Conservation (phyloP, 345 rosid species). For the Pistacia atlantica region DNA sequence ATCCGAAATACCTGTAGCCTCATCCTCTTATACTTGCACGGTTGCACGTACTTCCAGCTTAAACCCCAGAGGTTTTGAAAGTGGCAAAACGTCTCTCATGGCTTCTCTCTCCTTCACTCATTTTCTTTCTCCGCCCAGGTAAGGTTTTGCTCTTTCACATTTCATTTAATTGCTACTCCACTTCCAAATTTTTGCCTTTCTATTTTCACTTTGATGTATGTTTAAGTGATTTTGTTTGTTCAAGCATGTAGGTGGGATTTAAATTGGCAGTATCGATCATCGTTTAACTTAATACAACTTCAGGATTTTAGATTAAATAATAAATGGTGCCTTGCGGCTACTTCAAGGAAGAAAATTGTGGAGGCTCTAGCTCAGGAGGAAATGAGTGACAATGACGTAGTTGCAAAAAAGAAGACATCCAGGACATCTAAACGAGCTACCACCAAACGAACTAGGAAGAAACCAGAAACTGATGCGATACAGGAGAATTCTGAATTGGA, state of each 20-base stretch:
- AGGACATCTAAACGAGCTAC: conserved; percentile 42
- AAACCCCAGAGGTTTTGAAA: not conserved
- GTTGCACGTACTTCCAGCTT: not conserved
- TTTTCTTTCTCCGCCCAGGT: conserved; percentile 69
- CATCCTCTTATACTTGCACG: not conserved
- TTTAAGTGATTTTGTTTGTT: not conserved
- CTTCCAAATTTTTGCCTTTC: not conserved
- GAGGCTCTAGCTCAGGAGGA: conserved; percentile 44
- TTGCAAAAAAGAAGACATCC: conserved; percentile 44
- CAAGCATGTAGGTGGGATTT: conserved; percentile 50
- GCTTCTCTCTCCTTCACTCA: conserved; percentile 66
- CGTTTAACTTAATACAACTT: conserved; percentile 41
- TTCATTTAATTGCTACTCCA: not conserved
- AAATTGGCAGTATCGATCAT: conserved; percentile 35
- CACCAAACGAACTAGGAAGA: conserved; percentile 52
- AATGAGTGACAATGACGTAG: conserved; percentile 46
- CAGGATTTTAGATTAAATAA: conserved; percentile 45
- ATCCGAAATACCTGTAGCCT: not conserved
- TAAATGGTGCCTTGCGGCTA: conserved; percentile 47
- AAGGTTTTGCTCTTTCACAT: conserved; percentile 4
- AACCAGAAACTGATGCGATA: conserved; percentile 36
- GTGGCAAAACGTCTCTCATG: conserved; percentile 32
- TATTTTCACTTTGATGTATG: conserved; percentile 6
- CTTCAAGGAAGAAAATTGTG: conserved; percentile 54
- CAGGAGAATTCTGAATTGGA: conserved; percentile 40